Base-by-base conservation (phyloP, 352 stramenopile species). In the Phytophthora boehmeriae region DNA sequence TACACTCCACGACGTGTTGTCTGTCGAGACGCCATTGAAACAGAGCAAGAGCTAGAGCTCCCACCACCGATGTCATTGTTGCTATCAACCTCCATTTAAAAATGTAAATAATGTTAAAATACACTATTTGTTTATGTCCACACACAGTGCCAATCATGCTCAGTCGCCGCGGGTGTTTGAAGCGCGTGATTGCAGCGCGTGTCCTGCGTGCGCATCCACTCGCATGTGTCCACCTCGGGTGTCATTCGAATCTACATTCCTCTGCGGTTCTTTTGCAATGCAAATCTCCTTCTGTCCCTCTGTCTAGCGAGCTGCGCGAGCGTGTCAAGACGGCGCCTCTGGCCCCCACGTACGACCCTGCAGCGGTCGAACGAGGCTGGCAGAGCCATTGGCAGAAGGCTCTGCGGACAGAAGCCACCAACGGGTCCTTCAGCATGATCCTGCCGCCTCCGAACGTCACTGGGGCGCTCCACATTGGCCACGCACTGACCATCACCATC, bases 371-470 rank as follows among this genome's bases (percentile, higher is more conserved):
- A 53, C 49, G 68, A 46, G 85, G 80, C 56, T 94, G 85, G 85
- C 78, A 90, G 52, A 59, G 63, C 57, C 87, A 84, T 63, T 93
- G 84, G 84, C 84, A 93, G 55, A 53, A 75, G 16, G 66, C 71
- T 34, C 63, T 93, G 20, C 22, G 36, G 43, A 47, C 43, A 27
- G 64, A 73, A 53, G 39, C 59, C 39, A 64, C 50, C 13, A 47
- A 10, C 9, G 25, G 80, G 27, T 47, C 64, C 9, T 95, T 96
- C 61, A 79, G 69, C 43, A 93, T 93, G 88, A 67, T 95, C 47
- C 94, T 99, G 69, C 97, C 97, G 28, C 97, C 97, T 30, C 97
- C 97, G 20, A 99, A 99, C 70, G 96, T 99, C 34, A 99, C 97
- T 3, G 97, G 97, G 19, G 96, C 89, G 38, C 80, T 99, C 44